A percentile compares a stretch with the other conserved stretches of the same genome.
These are phyloP conservation scores for Monosporozyma aquatica DNA, from an alignment of 805 yeast species.

Conservation along the genomic window DNA sequence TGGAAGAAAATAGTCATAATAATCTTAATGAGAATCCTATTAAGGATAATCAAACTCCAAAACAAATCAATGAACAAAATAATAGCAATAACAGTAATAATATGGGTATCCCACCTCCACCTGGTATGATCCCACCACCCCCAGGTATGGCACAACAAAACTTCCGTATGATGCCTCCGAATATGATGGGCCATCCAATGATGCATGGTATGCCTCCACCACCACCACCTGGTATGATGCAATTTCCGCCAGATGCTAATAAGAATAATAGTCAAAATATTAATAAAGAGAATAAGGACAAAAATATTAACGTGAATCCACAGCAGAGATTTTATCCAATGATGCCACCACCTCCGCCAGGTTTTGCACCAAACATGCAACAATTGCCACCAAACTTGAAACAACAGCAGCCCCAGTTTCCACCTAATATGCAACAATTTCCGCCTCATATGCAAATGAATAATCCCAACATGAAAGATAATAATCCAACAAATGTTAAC, in stretches of 20 bases:
- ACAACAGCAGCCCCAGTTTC: neutral
- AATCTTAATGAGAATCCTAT: neutral
- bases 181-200: constrained; percentile 6
- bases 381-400: constrained; percentile 16
- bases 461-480: neutral
- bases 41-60: neutral
- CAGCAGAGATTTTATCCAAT: constrained; percentile 21
- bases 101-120: constrained; percentile 6
- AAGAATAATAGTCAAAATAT: constrained; percentile 3
- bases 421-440: constrained; percentile 2
- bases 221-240: constrained; percentile 19
- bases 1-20: constrained; percentile 1
- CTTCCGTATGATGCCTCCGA: constrained; percentile 12
- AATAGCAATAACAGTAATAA: neutral
- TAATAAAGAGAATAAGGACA: constrained; percentile 2
- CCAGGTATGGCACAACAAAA: constrained; percentile 4
- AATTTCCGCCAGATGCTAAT: constrained; percentile 14
- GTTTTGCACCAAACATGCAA: constrained; percentile 21
- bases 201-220: neutral
- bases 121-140: constrained; percentile 7
- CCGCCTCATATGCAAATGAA: neutral
- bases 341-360: constrained; percentile 25
- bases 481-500: constrained; percentile 2
- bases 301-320: neutral
- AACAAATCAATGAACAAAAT: neutral